Base-by-base conservation (phyloP, 768 basidiomycete genomes). In the Suillus occidentalis region DNA sequence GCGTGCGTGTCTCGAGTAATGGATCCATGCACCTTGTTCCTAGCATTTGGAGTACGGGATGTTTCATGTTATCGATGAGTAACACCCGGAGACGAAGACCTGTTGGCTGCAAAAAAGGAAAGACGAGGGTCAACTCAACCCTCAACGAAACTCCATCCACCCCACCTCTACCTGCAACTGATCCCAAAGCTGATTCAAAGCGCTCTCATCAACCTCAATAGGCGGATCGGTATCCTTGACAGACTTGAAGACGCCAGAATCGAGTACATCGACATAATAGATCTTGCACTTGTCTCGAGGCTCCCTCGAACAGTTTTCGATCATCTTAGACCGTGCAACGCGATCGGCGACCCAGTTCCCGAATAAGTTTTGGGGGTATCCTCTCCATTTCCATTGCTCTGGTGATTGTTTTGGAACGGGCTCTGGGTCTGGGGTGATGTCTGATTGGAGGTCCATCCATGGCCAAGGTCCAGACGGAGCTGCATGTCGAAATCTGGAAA, bases 1-100 rank as follows among this genome's bases (percentile, higher is more conserved):
- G 28, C 34, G 8, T 6, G 12, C 34, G 22, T 31, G 12, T 8
- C 31, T 8, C 25, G 18, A 22, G 39, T 22, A 47, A 39, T 12
- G 34, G 16, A 36, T 10, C 3, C 60, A 60, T 43, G 63, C 62
- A 85, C 85, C 74, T 83, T 60, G 83, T 78, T 20, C 85, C 83
- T 9, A 85, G 76, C 78, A 84, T 83, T 65, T 82, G 81, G 40
- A 85, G 72, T 2, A 82, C 78, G 18, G 83, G 80, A 2, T 83
- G 83, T 0, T 79, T 76, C 39, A 85, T 65, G 49, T 80, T 77
- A 16, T 84, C 80, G 0, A 84, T 70, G 64, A 84, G 83, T 45
- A 84, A 62, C 2, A 70, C 72, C 7, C 73, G 68, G 13, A 73
- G 60, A 20, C 71, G 68, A 40, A 71, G 58, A 42, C 68, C 62